Conservation (phyloP, 176 grass and related monocot genomes). For the Calamus simplicifolius region DNA sequence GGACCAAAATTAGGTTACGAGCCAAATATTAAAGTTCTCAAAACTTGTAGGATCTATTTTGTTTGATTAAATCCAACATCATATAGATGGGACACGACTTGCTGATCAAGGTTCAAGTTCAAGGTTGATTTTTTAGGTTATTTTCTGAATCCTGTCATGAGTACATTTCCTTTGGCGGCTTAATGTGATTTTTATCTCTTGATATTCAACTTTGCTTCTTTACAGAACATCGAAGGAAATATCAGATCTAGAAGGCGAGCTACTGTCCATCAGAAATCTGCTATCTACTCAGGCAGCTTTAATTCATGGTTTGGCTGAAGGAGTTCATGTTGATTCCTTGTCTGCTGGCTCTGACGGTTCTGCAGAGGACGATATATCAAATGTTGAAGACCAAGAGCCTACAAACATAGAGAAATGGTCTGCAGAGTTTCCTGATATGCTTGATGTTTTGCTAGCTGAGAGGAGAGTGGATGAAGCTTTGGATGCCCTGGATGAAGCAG, state of each 20-base stretch:
- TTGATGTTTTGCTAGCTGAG: slow-evolving; percentile 83
- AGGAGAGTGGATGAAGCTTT: slow-evolving; percentile 89
- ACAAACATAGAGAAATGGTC: slow-evolving; percentile 90
- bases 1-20: too few species aligned
- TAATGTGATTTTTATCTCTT: neutral
- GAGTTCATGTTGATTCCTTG: slow-evolving; percentile 66
- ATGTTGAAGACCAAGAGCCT: slow-evolving; percentile 64
- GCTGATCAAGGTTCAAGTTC: too few species aligned
- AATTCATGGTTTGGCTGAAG: slow-evolving; percentile 77
- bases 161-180: too few species aligned
- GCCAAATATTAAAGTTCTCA: too few species aligned
- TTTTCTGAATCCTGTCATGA: too few species aligned
- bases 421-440: slow-evolving; percentile 78
- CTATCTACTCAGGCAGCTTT: slow-evolving; percentile 71
- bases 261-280: slow-evolving; percentile 83
- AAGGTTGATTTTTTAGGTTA: too few species aligned
- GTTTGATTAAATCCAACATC: too few species aligned
- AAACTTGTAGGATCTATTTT: too few species aligned
- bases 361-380: slow-evolving; percentile 37
- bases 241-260: slow-evolving; percentile 93
- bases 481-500: slow-evolving; percentile 84
- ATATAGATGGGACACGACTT: too few species aligned
- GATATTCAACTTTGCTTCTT: neutral
- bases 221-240: slow-evolving; percentile 93
- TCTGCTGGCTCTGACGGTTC: slow-evolving; percentile 47